These are phyloP conservation scores for Panellus pusillus DNA, from an alignment of 768 basidiomycete species.

Conservation along the genomic window DNA sequence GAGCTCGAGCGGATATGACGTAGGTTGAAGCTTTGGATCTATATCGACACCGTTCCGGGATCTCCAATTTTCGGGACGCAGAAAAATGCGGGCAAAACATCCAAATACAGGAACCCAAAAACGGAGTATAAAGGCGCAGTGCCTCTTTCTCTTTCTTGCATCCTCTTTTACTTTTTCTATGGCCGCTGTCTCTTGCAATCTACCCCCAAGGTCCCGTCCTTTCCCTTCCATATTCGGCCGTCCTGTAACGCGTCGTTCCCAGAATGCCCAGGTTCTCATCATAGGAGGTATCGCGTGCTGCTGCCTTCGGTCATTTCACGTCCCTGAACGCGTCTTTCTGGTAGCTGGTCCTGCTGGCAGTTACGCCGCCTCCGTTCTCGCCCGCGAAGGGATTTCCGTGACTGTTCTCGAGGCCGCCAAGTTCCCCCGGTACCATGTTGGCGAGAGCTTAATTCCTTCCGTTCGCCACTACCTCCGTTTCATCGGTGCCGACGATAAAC, in stretches of 20 bases:
- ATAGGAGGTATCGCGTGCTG: slow-evolving; percentile 9
- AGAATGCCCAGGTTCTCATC: slow-evolving; percentile 19
- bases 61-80: too few species aligned
- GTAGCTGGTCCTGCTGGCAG: slow-evolving; percentile 56
- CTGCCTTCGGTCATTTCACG: not conserved
- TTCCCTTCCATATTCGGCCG: not conserved
- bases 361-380: slow-evolving; percentile 56
- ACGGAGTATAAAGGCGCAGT: not conserved
- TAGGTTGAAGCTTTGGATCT: slow-evolving; percentile 10
- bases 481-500: slow-evolving; percentile 55
- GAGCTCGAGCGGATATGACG: slow-evolving; percentile 18
- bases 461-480: slow-evolving; percentile 58
- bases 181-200: slow-evolving; percentile 8
- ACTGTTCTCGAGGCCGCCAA: slow-evolving; percentile 53
- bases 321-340: not conserved
- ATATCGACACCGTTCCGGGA: too few species aligned
- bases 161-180: not conserved
- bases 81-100: too few species aligned
- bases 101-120: not conserved
- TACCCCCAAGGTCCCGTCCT: slow-evolving; percentile 19
- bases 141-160: not conserved
- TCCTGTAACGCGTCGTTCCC: not conserved
- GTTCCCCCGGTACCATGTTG: slow-evolving; percentile 60
- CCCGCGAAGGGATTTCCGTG: slow-evolving; percentile 55
- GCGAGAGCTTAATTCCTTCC: slow-evolving; percentile 63